Conservation (phyloP, 2,329 filamentous ascomycete genomes). For the Colletotrichum echinochloae region DNA sequence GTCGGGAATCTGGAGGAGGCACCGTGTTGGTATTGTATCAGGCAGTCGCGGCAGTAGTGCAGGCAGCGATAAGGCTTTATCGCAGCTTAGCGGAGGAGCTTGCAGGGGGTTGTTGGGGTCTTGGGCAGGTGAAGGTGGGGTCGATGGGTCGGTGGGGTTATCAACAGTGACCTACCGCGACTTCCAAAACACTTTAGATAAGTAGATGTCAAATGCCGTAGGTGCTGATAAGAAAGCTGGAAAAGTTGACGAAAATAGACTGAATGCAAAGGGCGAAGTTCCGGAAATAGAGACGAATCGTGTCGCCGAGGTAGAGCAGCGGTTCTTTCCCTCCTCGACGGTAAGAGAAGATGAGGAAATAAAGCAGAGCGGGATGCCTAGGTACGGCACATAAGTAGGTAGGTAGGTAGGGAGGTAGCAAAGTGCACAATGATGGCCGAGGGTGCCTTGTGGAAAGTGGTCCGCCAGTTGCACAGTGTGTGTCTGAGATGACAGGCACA, state of each 20-base stretch:
- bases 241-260: background rate
- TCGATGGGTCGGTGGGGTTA: constrained; percentile 31
- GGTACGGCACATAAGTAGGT: background rate
- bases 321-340: too few species aligned
- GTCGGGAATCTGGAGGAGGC: constrained; percentile 32
- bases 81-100: constrained; percentile 24
- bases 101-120: constrained; percentile 22
- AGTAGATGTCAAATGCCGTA: background rate
- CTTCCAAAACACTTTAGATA: constrained; percentile 17
- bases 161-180: constrained; percentile 24
- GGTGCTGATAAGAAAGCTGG: constrained; percentile 8
- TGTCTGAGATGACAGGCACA: constrained; percentile 32
- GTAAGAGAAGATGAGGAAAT: background rate
- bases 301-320: background rate
- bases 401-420: background rate
- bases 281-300: background rate
- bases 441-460: constrained; percentile 19
- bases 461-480: constrained; percentile 36
- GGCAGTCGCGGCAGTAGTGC: constrained; percentile 42
- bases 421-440: constrained; percentile 9
- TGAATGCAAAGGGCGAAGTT: background rate
- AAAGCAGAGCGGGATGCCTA: background rate
- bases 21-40: constrained; percentile 43
- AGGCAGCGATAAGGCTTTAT: constrained; percentile 48
- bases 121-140: constrained; percentile 16